Conservation (phyloP, 768 basidiomycete genomes). For the Pholiota molesta region DNA sequence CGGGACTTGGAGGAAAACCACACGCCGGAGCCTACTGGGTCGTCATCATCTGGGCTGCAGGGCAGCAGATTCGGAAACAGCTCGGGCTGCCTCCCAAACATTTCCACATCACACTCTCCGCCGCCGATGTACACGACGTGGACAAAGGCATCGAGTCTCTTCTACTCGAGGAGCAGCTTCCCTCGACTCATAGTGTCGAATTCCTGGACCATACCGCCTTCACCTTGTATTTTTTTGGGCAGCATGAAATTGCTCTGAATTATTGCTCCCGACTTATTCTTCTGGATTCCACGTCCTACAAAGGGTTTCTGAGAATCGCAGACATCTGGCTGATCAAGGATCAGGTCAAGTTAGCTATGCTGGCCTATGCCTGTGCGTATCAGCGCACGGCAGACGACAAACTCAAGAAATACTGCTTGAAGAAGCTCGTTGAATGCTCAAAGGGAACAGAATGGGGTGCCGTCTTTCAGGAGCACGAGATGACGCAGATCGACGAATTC, state of each 20-base stretch:
- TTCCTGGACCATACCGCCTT: conserved; percentile 41
- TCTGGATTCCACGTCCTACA: conserved; percentile 36
- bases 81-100: conserved; percentile 52
- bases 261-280: conserved; percentile 36
- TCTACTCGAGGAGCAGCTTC: conserved; percentile 32
- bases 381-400: conserved; percentile 40
- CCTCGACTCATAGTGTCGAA: conserved; percentile 18
- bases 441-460: conserved; percentile 56
- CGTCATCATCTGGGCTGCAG: conserved; percentile 58
- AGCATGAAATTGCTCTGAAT: conserved; percentile 35
- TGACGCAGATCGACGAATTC: conserved; percentile 35
- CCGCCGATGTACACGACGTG: conserved; percentile 41
- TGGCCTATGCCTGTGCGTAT: conserved; percentile 53
- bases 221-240: conserved; percentile 42
- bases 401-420: conserved; percentile 43
- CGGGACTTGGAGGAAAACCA: conserved; percentile 44
- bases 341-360: conserved; percentile 53
- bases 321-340: conserved; percentile 41
- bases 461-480: conserved; percentile 45
- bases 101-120: conserved; percentile 57
- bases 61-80: conserved; percentile 51
- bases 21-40: conserved; percentile 43
- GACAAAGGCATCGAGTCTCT: conserved; percentile 53
- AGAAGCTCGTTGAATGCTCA: conserved; percentile 47
- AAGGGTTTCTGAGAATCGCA: conserved; percentile 53